phyloP scores from a whole-genome alignment of 2,329 filamentous ascomycete genomes.

The Paraconiothyrium brasiliense region DNA sequence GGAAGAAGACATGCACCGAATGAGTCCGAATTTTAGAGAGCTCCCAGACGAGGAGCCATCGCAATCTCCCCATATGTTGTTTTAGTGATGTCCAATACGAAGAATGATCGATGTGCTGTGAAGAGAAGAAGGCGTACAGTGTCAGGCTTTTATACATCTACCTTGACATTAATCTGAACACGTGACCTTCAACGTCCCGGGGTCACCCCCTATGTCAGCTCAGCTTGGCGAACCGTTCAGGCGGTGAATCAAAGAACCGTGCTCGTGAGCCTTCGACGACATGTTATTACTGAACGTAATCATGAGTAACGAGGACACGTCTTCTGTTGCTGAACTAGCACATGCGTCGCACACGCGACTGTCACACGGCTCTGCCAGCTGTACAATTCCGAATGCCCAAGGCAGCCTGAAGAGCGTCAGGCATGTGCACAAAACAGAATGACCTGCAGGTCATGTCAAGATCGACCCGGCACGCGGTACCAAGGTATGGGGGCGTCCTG shows the following conservation, averaged over 20 bases:
- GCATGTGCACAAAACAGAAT: neutral
- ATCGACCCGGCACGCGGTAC: conserved; percentile 9
- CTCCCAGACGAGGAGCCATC: too few species aligned
- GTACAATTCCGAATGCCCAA: neutral
- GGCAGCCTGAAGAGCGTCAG: neutral
- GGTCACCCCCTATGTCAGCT: too few species aligned
- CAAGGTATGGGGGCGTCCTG: neutral
- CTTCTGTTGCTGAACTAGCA: neutral
- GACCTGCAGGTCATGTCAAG: conserved; percentile 1
- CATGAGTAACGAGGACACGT: neutral
- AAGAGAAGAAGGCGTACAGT: too few species aligned
- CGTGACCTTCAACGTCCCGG: too few species aligned
- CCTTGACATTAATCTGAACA: too few species aligned
- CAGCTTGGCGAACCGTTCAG: neutral
- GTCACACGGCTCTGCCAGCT: conserved; percentile 1
- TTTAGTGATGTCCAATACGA: too few species aligned
- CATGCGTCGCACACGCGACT: neutral
- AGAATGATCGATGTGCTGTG: too few species aligned
- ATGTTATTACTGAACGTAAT: neutral
- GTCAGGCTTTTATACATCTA: too few species aligned
- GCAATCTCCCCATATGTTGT: too few species aligned
- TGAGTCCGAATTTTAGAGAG: too few species aligned
- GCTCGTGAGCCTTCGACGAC: neutral
- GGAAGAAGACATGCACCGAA: too few species aligned
- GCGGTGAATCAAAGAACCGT: neutral